phyloP scores from a whole-genome alignment of 352 stramenopile species.

The Globisporangium orthogonon region DNA sequence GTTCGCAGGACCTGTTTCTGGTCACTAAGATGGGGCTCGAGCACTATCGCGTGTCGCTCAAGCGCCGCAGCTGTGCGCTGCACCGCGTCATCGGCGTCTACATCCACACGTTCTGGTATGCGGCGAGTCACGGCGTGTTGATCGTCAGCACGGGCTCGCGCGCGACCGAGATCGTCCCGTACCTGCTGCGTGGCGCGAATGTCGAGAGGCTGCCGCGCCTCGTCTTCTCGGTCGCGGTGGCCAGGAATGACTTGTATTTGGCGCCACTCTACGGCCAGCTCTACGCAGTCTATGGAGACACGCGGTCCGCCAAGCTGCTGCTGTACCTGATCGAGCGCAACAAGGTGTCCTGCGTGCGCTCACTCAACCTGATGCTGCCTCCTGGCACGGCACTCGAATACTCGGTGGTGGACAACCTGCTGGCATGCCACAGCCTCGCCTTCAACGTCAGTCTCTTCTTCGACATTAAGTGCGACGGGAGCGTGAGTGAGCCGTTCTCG shows the following conservation, averaged over 20 bases:
- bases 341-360: conserved; percentile 70
- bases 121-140: conserved; percentile 45
- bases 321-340: conserved; percentile 59
- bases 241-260: conserved; percentile 46
- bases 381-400: conserved; percentile 47
- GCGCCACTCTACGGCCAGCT: conserved; percentile 61
- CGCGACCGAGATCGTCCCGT: conserved; percentile 76
- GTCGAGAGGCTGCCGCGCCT: conserved; percentile 67
- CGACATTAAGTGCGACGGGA: conserved; percentile 58
- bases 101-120: conserved; percentile 75
- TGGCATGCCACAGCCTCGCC: conserved; percentile 76
- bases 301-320: conserved; percentile 50
- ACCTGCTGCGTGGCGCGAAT: conserved; percentile 43
- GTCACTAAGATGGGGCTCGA: conserved; percentile 72
- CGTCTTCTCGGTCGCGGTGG: conserved; percentile 60
- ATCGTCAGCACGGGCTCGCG: conserved; percentile 64
- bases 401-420: conserved; percentile 79
- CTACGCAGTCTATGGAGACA: conserved; percentile 60
- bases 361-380: conserved; percentile 64
- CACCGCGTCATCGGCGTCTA: conserved; percentile 52
- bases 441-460: conserved; percentile 81
- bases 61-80: conserved; percentile 46
- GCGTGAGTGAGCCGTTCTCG: conserved; percentile 60
- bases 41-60: conserved; percentile 60
- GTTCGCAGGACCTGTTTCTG: conserved; percentile 71